These are phyloP conservation scores for Penicillium rolfsii DNA, from an alignment of 2,329 filamentous ascomycete species.

Conservation along the genomic window DNA sequence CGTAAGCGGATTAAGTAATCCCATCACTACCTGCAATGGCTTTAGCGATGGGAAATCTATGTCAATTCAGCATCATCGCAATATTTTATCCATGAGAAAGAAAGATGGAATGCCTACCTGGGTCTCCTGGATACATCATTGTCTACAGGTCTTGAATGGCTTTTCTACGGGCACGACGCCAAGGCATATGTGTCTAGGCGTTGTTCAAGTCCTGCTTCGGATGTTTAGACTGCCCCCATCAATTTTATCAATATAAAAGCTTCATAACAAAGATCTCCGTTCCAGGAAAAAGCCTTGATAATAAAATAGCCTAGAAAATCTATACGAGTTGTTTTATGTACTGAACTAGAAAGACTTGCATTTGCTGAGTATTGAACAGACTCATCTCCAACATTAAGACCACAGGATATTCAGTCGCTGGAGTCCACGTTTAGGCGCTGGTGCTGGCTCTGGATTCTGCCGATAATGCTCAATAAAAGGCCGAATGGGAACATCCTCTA, in stretches of 20 bases:
- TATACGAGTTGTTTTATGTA: background rate
- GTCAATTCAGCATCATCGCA: no score
- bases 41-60: background rate
- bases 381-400: slow-evolving; percentile 15
- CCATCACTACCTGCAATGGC: background rate
- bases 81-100: no score
- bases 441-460: slow-evolving; percentile 34
- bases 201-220: no score
- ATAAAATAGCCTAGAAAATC: background rate
- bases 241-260: no score
- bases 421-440: slow-evolving; percentile 27
- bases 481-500: slow-evolving; percentile 43
- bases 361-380: background rate
- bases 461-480: slow-evolving; percentile 34
- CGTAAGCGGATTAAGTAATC: background rate
- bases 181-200: no score
- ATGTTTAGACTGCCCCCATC: no score
- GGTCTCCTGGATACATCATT: no score
- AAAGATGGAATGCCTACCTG: no score
- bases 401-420: slow-evolving; percentile 34
- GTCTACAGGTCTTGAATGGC: no score
- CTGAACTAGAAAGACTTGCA: background rate
- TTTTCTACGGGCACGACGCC: no score
- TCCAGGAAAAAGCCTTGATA: background rate
- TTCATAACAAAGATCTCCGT: no score